Evolutionary conservation across 371 early-diverging fungal genomes (phyloP), one percentile per base, ranked within the genome.

Genomic region (Mucor sp.): DNA sequence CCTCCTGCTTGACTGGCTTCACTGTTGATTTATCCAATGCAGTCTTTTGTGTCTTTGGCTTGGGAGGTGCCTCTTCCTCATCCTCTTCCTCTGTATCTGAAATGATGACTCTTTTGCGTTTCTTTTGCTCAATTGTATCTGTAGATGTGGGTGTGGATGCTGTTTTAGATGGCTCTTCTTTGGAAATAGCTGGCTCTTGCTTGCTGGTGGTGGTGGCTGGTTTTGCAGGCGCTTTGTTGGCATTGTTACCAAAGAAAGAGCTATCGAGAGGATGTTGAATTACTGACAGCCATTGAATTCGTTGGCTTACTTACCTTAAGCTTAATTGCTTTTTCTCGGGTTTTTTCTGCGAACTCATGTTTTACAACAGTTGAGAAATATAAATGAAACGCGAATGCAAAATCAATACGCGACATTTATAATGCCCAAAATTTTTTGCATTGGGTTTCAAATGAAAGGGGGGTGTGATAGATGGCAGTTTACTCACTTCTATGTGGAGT

Each of bases 71-170:
- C 6, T 23, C 43, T 53, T 25, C 57, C 47, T 66, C 59, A 3
- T 65, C 53, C 14, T 50, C 55, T 60, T 65, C 69, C 37, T 69
- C 69, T 9, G 44, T 60, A 14, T 65, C 69, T 23, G 60, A 63
- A 4, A 65, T 55, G 5, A 53, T 53, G 3, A 33, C 21, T 32
- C 60, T 58, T 15, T 60, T 69, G 47, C 69, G 37, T 17, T 62
- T 68, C 11, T 62, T 56, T 17, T 55, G 21, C 6, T 27, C 23
- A 27, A 14, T 21, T 25, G 25, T 12, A 11, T 27, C 55, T 1
- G 9, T 23, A 6, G 47, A 6, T 47, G 30, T 43, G 32, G 47
- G 2, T 47, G 30, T 43, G 32, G n/a, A 44, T n/a, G 28, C 44
- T 25, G 39, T 15, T 53, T 48, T 37, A 33, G 3, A 30, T 53